Conservation (phyloP, 2,329 filamentous ascomycete species). For the Fusarium odoratissimum region DNA sequence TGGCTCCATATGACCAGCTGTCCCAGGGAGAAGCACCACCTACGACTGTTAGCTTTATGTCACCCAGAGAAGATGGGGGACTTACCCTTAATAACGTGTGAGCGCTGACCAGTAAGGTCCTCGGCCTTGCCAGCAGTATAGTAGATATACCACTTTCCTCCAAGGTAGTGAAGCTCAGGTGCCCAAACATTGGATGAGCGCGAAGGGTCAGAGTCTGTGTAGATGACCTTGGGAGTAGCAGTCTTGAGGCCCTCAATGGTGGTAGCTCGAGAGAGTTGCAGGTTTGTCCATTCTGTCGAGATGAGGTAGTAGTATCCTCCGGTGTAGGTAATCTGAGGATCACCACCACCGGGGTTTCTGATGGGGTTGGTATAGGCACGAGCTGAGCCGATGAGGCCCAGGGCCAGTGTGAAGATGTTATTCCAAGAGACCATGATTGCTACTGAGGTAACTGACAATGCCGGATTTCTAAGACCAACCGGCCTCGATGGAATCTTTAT, state of each 20-base stretch:
- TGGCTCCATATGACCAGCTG: slow-evolving; percentile 60
- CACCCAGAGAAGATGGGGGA: accelerated
- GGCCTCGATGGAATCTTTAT: neutral
- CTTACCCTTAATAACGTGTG: slow-evolving; percentile 63
- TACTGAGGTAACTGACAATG: neutral
- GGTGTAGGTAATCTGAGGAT: slow-evolving; percentile 64
- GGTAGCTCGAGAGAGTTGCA: slow-evolving; percentile 64
- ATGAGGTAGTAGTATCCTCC: slow-evolving; percentile 68
- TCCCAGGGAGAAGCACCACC: slow-evolving; percentile 65
- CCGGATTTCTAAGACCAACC: no score
- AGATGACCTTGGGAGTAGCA: slow-evolving; percentile 62
- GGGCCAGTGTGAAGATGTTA: slow-evolving; percentile 15
- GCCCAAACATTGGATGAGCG: slow-evolving; percentile 69
- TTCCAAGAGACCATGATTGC: slow-evolving; percentile 30
- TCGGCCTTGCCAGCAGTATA: slow-evolving; percentile 61
- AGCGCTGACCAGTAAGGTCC: slow-evolving; percentile 61
- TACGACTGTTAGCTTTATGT: slow-evolving; percentile 24
- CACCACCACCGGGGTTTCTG: slow-evolving; percentile 60
- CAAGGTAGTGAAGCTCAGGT: slow-evolving; percentile 65
- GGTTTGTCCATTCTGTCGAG: slow-evolving; percentile 66
- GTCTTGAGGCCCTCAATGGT: slow-evolving; percentile 68
- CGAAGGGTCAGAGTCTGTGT: slow-evolving; percentile 57
- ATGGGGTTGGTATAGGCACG: slow-evolving; percentile 64
- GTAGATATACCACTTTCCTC: slow-evolving; percentile 65
- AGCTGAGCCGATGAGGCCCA: slow-evolving; percentile 26